Evolutionary conservation across 1,139 yeast genomes (phyloP).

Genomic region (Suhomyces coccinellae): DNA sequence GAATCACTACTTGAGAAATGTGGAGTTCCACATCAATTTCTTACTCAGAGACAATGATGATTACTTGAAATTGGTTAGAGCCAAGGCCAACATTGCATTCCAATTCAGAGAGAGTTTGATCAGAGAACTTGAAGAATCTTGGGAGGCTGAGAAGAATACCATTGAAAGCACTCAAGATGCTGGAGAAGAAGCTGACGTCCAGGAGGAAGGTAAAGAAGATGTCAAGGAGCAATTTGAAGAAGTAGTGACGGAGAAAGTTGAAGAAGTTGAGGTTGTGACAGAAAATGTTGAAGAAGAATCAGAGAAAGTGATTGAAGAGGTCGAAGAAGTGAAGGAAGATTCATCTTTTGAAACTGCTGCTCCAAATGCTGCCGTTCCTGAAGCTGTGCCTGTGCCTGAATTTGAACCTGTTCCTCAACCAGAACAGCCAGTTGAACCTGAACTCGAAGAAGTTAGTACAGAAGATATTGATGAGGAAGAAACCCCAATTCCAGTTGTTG

Average conservation of each 20-base stretch:
- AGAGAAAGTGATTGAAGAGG: too few relatives aligned
- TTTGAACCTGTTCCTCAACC: neutral
- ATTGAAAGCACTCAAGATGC: neutral
- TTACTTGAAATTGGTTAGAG: constrained; percentile 69
- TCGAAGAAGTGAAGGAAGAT: too few relatives aligned
- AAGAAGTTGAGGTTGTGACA: too few relatives aligned
- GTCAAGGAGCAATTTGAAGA: neutral
- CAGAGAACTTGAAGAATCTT: constrained; percentile 3
- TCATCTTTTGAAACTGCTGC: too few relatives aligned
- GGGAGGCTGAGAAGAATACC: neutral
- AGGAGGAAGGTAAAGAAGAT: neutral
- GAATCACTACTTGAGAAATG: constrained; percentile 52
- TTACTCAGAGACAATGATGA: constrained; percentile 70
- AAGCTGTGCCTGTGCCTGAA: neutral
- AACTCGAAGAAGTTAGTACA: neutral
- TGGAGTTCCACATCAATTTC: constrained; percentile 60
- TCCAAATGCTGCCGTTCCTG: neutral
- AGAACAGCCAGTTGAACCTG: neutral
- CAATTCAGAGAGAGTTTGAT: constrained; percentile 61
- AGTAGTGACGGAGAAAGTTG: neutral
- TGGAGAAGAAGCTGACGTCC: too few relatives aligned
- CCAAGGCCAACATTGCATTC: constrained; percentile 78
- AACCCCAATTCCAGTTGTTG: neutral
- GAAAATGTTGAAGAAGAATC: too few relatives aligned
- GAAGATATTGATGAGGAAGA: neutral